These are phyloP conservation scores for Nothophaeocryptopus gaeumannii DNA, from an alignment of 2,329 filamentous ascomycete genomes.

Conservation along the genomic window DNA sequence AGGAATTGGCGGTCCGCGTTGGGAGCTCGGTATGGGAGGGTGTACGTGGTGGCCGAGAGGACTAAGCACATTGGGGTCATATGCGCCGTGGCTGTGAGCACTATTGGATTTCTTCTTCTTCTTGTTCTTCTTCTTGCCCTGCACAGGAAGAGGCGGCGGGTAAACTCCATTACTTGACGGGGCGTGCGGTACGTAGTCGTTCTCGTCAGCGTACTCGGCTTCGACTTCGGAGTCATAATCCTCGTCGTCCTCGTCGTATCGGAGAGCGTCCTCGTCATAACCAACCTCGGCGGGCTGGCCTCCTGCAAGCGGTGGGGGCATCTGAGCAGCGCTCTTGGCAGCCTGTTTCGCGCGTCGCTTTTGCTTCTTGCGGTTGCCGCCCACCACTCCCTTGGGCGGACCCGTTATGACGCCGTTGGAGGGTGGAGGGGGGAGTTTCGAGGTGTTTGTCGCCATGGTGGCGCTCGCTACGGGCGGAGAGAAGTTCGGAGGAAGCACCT, in stretches of 20 bases:
- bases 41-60: slow-evolving; percentile 24
- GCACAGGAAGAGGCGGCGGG: slow-evolving; percentile 18
- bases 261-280: slow-evolving; percentile 41
- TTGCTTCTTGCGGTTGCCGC: slow-evolving; percentile 88
- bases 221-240: slow-evolving; percentile 30
- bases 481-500: slow-evolving; percentile 15
- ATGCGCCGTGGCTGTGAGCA: slow-evolving; percentile 19
- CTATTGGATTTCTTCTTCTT: slow-evolving; percentile 53
- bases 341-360: slow-evolving; percentile 84
- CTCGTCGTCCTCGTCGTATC: slow-evolving; percentile 43
- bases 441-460: slow-evolving; percentile 22
- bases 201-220: slow-evolving; percentile 20
- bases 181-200: slow-evolving; percentile 30
- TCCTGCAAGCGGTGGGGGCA: slow-evolving; percentile 17
- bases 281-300: slow-evolving; percentile 36
- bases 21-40: background rate
- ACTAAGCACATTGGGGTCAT: slow-evolving; percentile 29
- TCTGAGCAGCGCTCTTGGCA: slow-evolving; percentile 59
- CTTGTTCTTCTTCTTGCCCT: slow-evolving; percentile 58
- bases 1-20: background rate
- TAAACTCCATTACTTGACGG: slow-evolving; percentile 41
- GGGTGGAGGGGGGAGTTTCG: slow-evolving; percentile 24
- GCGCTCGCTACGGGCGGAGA: slow-evolving; percentile 23
- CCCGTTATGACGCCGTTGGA: slow-evolving; percentile 41
- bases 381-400: slow-evolving; percentile 30